Base-by-base conservation (phyloP, 805 yeast genomes). In the Kodamaea sagamina region DNA sequence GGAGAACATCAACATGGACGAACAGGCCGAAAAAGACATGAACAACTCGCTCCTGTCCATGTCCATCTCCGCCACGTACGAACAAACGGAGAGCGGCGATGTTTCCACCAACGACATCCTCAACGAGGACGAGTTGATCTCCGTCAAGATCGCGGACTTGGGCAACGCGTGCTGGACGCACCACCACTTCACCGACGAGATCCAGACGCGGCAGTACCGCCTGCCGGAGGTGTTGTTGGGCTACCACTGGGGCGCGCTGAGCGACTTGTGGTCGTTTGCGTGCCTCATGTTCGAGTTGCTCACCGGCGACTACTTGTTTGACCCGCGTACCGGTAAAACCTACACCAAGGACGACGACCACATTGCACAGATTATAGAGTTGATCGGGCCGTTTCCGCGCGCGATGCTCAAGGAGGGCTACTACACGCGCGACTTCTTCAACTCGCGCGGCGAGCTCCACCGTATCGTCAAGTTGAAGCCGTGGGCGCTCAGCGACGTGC, bases 261-360 rank as follows among this genome's bases (percentile, higher is more conserved):
- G 95, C 1, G 99, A 93, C 65, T 77, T 92, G 37, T 93, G 99
- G 99, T 86, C 96, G n/a, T 72, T 86, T 55, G 97, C 95, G 0
- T 90, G 98, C 66, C 67, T 93, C 55, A 72, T 86, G 1, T 93
- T 93, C 65, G 99, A 93, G 67, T 72, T 93, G 17, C 64, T 92
- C 34, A 92, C 99, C 0, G 98, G 98, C 3, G 98, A 92, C 63
- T 90, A 90, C 57, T 64, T 93, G 39, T 93, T 92, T 62, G 97
- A 92, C 61, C 99, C 99, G 4, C 78, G 81, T 41, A 79, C 79
- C 48, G 89, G 90, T 1, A 79, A 77, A 43, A 71, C 85, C 4
- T 92, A 88, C 65, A 62, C 82, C 38, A 90, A 90, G 57, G 96
- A 90, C 62, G 97, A 92, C 58, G 99, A 93, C 62, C 99, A 93